Evolutionary conservation across 2,329 filamentous ascomycete genomes (phyloP), one percentile per base, ranked within the genome.

Genomic region (Phialocephala subalpina): DNA sequence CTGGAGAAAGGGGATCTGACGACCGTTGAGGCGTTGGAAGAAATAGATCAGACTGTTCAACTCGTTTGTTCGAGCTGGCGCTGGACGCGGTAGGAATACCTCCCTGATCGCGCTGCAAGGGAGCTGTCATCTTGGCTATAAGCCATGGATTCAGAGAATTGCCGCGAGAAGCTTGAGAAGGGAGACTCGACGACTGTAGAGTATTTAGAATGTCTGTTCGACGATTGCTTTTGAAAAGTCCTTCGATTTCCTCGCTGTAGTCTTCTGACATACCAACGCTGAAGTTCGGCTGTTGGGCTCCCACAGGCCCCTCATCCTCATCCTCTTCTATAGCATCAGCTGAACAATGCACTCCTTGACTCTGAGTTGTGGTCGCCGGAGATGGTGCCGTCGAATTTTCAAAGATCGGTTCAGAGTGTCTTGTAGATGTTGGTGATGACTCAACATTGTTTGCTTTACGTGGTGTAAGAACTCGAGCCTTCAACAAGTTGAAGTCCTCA

Each of bases 181-280:
- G 27, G 11, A 18, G 6, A 27, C 27, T 33, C 20, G 49, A 12
- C n/a, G 40, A n/a, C 62, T 29, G 22, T 18, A 25, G 7, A 18
- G 33, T 25, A 20, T 25, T 42, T 65, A 22, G 63, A n/a, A 22
- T 67, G 18, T 27, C 36, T 45, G 36, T 40, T 11, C 18, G 67
- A 42, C n/a, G 38, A 27, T 45, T 47, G 1, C 22, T 0, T 45
- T 47, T 66, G 25, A 33, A 33, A 25, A 57, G 9, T 56, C 52
- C 62, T 58, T 87, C 86, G 8, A 80, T 66, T 6, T 77, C 74
- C 35, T 74, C 70, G 25, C 83, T 84, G 20, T 87, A 73, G 1
- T 69, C 69, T 38, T 80, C 80, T 58, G 88, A 87, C 20, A 81
- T 76, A n/a, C 78, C 71, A 1, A 86, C 68, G 0, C 87, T 53